Base-by-base conservation (phyloP, 345 rosid species). In the Crucihimalaya himalaica region DNA sequence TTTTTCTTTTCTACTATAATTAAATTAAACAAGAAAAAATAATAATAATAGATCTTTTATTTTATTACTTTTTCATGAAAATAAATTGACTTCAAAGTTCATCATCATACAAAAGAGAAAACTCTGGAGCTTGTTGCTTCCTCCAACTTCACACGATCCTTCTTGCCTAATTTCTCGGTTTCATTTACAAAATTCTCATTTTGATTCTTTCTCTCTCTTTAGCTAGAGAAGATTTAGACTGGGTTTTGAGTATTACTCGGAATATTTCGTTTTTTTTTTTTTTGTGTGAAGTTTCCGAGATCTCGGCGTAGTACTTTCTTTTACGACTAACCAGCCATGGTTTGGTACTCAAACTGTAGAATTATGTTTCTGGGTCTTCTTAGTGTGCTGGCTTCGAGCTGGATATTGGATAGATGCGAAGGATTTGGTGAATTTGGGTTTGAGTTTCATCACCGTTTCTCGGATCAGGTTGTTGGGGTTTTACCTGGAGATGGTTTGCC, bases 361-460 rank as follows among this genome's bases (percentile, higher is more conserved):
- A 56, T 70, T 70, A 1, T 4, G 76, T 55, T 47, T 3, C 0
- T 50, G 54, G 76, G 72, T 77, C 3, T 77, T 27, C 0, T 61
- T 69, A 0, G 62, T 23, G 0, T 75, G 9, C 7, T 71, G 28
- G 14, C 50, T 64, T 23, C 66, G 20, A 73, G 68, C 47, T 76
- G 74, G 60, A 67, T 14, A 2, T 39, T 76, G 37, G 61, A 70
- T 37, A 70, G 13, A 55, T 77, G 80, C 4, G 67, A 77, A 10
- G 80, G 80, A 57, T 1, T 8, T 39, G 85, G 86, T 21, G 91
- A 85, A 10, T 87, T 85, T 73, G 99, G 89, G 42, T 92, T 88
- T 47, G 86, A 84, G 43, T 72, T 95, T 63, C 96, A 88, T 66
- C 94, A 95, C 78, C 84, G 94, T 40, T 95, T 74, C 74, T 92